Evolutionary conservation across 345 rosid genomes (phyloP).

Genomic region (Gossypium anomalum): DNA sequence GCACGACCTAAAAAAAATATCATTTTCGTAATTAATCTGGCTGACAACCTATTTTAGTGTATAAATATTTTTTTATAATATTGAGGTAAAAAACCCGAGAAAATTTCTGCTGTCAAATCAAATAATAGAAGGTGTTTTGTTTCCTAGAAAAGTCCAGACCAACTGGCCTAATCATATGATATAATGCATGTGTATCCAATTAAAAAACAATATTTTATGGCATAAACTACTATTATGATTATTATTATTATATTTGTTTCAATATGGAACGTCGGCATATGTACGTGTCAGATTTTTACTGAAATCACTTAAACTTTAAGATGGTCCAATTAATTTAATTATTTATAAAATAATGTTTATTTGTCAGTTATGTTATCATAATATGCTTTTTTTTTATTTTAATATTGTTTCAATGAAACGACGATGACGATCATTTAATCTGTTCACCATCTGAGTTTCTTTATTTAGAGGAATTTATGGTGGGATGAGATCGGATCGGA

Average conservation of each 20-base stretch:
- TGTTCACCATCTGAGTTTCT: too few species aligned
- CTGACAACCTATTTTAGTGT: too few species aligned
- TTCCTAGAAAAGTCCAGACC: not conserved
- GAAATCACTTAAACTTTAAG: not conserved
- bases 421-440: not conserved
- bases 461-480: too few species aligned
- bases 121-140: not conserved
- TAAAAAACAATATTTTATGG: not conserved
- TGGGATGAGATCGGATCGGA: rapidly evolving
- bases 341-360: not conserved
- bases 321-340: not conserved
- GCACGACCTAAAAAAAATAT: too few species aligned
- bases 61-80: too few species aligned
- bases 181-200: not conserved
- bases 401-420: not conserved
- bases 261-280: not conserved
- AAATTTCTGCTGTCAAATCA: not conserved
- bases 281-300: not conserved
- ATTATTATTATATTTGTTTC: not conserved
- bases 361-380: not conserved
- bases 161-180: not conserved
- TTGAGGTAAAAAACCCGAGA: too few species aligned
- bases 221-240: too few species aligned
- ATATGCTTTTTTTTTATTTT: not conserved
- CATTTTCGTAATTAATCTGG: too few species aligned